Conservation (phyloP, 2,329 filamentous ascomycete species). For the Colletotrichum eremochloae region DNA sequence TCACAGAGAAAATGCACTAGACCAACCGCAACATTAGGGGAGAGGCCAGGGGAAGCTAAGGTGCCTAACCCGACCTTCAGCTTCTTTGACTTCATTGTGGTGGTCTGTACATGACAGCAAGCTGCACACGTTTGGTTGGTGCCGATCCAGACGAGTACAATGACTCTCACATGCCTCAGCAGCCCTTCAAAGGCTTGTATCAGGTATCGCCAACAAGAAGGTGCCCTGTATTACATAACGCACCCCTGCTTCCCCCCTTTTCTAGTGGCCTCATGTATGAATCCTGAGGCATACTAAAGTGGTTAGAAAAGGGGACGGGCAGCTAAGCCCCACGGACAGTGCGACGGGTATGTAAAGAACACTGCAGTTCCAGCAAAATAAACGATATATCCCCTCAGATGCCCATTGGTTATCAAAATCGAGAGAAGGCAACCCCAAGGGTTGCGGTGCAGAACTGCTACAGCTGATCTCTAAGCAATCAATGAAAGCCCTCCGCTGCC, state of each 20-base stretch:
- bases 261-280: neutral
- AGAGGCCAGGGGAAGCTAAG: conserved; percentile 7
- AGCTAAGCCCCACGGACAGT: neutral
- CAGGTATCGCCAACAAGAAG: neutral
- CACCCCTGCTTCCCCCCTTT: neutral
- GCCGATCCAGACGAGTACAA: neutral
- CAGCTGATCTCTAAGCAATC: neutral
- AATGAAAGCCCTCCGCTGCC: neutral
- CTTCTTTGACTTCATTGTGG: neutral
- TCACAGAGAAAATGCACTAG: neutral
- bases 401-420: neutral
- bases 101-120: neutral
- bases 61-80: neutral
- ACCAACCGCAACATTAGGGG: neutral
- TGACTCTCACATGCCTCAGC: conserved; percentile 1
- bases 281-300: neutral
- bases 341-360: neutral
- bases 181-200: neutral
- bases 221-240: neutral
- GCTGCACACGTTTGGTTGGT: neutral
- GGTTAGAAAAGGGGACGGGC: neutral
- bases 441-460: neutral
- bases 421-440: neutral
- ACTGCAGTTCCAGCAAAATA: neutral
- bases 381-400: neutral